A percentile compares a stretch with the other conserved stretches of the same genome.
Conservation (phyloP, 2,329 filamentous ascomycete species). For the Claviceps purpurea region DNA sequence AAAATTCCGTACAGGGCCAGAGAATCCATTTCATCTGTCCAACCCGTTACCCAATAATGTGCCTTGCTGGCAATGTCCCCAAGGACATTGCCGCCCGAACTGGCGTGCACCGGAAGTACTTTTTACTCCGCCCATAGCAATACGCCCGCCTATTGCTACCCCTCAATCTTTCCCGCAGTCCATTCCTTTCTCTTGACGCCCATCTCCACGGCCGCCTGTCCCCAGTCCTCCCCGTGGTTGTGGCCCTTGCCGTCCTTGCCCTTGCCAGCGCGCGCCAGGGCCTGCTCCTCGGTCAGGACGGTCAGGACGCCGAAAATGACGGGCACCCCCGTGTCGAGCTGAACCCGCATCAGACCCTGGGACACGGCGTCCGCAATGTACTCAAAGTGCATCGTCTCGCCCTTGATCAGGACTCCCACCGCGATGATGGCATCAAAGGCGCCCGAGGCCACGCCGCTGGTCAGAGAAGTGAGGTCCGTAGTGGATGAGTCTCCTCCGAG, state of each 20-base stretch:
- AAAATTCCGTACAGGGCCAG: no score
- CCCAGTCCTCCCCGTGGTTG: constrained; percentile 97
- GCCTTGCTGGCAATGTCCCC: no score
- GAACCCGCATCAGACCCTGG: constrained; percentile 87
- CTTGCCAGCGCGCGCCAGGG: constrained; percentile 69
- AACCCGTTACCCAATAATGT: no score
- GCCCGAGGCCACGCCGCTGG: constrained; percentile 27
- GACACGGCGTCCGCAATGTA: constrained; percentile 90
- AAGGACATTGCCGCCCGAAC: no score
- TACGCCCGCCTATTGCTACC: constrained; percentile 10
- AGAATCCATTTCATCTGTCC: no score
- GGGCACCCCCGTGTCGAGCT: constrained; percentile 77
- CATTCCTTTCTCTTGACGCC: constrained; percentile 77
- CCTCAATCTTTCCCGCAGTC: constrained; percentile 53
- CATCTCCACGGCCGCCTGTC: constrained; percentile 84
- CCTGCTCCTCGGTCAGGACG: constrained; percentile 78
- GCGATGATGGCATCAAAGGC: constrained; percentile 92
- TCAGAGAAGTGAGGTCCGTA: constrained; percentile 47
- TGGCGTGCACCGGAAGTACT: neutral
- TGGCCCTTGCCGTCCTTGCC: constrained; percentile 57
- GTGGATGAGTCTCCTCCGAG: constrained; percentile 45
- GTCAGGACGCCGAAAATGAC: constrained; percentile 90
- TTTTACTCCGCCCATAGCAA: neutral
- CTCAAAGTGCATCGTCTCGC: constrained; percentile 98
- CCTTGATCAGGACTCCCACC: constrained; percentile 93